Base-by-base conservation (phyloP, 257 asterid species). In the Nicotiana paniculata region DNA sequence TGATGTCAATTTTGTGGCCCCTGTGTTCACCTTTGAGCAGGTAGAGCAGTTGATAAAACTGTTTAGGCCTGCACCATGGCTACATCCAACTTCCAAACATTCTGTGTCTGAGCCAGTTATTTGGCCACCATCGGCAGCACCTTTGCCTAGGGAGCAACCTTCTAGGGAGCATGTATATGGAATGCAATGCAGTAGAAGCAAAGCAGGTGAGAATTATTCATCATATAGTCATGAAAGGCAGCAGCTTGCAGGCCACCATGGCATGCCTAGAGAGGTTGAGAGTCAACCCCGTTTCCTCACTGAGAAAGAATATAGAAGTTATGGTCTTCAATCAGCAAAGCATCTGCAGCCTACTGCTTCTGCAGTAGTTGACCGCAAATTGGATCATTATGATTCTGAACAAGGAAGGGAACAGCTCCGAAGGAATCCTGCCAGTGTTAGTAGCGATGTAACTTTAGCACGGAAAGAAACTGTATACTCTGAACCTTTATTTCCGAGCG, bases 291-390 rank as follows among this genome's bases (percentile, higher is more conserved):
- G 78, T 81, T 91, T 91, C 83, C 92, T 91, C 61, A 85, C 95
- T 1, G 98, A 92, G 86, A 90, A 86, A 83, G 97, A 96, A 83
- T 96, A 96, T 83, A 86, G 98, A 88, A 90, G 69, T 82, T 85
- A 83, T 58, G 98, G 97, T 75, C 96, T 95, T 88, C 93, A 35
- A 43, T 87, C 87, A 54, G 90, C 85, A 72, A 89, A 90, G 81
- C 84, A 62, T 79, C 74, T 63, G 53, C 80, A 87, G 89, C 89
- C 89, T 81, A 72, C 85, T 76, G 21, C 84, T 53, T 53, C 82
- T 65, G 79, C 85, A 12, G 86, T 58, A 58, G 78, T 80, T 80
- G 57, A 80, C 61, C 85, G 81, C 51, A 5, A 46, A 17, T 51
- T 51, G 77, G 88, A 84, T 66, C 85, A 90, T 78, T 70, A 62